These are phyloP conservation scores for Orbilia oligospora DNA, from an alignment of 2,329 filamentous ascomycete genomes.

Conservation along the genomic window DNA sequence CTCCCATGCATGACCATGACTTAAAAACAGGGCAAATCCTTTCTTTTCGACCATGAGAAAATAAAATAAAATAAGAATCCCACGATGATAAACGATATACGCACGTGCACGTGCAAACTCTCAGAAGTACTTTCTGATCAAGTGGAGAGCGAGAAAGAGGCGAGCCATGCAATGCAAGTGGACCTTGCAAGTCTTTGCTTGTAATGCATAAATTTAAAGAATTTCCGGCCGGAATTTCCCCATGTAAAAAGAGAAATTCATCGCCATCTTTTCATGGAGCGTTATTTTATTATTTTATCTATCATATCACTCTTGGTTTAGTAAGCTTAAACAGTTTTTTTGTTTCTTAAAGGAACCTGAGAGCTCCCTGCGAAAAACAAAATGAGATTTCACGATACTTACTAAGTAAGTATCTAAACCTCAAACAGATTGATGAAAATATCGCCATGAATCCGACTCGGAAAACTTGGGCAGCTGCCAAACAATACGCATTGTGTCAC, in stretches of 20 bases:
- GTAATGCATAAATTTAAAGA: too few species aligned
- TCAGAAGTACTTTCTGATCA: background rate
- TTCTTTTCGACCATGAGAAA: too few species aligned
- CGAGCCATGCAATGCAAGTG: too few species aligned
- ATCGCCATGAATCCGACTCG: slow-evolving; percentile 1
- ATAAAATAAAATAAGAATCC: too few species aligned
- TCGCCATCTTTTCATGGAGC: slow-evolving; percentile 21
- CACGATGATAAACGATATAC: slow-evolving; percentile 33
- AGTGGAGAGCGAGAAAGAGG: background rate
- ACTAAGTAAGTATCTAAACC: background rate
- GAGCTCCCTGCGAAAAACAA: background rate
- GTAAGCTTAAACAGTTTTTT: slow-evolving; percentile 13
- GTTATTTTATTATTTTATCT: slow-evolving; percentile 1
- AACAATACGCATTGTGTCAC: slow-evolving; percentile 24
- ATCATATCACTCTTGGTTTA: too few species aligned
- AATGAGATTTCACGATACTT: background rate
- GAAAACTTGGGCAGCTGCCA: slow-evolving; percentile 9
- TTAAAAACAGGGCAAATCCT: too few species aligned
- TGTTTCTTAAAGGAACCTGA: too few species aligned
- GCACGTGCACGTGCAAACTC: slow-evolving; percentile 14
- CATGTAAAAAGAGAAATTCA: background rate
- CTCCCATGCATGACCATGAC: too few species aligned
- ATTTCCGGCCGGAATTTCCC: slow-evolving; percentile 1
- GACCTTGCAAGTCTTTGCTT: too few species aligned
- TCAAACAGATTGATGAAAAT: too few species aligned